Conservation (phyloP, 768 basidiomycete genomes). For the Phlebiopsis gigantea region DNA sequence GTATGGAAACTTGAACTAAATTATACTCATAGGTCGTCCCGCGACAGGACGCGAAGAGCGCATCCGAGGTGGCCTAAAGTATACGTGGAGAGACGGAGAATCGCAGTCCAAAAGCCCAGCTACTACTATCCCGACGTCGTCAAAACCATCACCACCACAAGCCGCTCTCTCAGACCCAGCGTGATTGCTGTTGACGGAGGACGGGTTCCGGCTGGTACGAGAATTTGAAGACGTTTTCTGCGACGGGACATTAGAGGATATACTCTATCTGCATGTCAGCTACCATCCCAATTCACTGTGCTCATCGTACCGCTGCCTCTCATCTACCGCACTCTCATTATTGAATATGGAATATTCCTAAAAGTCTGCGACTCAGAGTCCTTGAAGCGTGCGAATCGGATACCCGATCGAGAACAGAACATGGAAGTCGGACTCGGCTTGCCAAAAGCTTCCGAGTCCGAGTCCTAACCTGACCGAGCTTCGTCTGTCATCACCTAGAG, state of each 20-base stretch:
- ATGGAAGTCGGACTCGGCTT: background rate
- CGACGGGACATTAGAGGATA: too few relatives aligned
- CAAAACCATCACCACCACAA: background rate
- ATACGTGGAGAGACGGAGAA: constrained; percentile 60
- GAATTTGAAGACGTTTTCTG: too few relatives aligned
- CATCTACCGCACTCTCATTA: too few relatives aligned
- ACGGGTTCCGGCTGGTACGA: too few relatives aligned
- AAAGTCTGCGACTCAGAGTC: background rate
- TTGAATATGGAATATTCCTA: too few relatives aligned
- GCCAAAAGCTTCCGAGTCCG: background rate
- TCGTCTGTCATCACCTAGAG: background rate
- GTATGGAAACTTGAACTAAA: background rate
- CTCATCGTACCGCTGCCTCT: too few relatives aligned
- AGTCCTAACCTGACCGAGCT: too few relatives aligned
- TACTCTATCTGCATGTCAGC: too few relatives aligned
- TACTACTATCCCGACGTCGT: background rate
- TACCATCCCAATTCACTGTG: too few relatives aligned
- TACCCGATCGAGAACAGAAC: background rate
- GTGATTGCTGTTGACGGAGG: too few relatives aligned
- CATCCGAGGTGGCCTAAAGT: constrained; percentile 72
- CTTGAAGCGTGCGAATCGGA: background rate
- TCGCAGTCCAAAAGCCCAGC: constrained; percentile 29
- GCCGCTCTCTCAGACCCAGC: too few relatives aligned
- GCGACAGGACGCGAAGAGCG: constrained; percentile 56
- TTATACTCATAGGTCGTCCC: constrained; percentile 50